Conservation (phyloP, 2,329 filamentous ascomycete species). For the Claviceps sorghi region DNA sequence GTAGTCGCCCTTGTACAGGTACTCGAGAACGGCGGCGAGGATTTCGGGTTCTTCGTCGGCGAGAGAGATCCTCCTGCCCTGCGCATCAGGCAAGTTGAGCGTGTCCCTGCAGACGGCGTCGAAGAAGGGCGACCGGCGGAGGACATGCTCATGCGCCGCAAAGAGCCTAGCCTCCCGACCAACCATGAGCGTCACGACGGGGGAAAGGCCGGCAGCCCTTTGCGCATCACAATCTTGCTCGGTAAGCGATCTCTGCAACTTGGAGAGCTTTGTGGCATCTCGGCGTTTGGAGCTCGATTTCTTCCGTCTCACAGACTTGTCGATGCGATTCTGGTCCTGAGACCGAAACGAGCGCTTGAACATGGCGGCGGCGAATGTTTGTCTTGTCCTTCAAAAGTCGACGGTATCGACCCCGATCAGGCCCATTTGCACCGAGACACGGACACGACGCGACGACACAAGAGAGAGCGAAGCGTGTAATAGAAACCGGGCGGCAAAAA, state of each 20-base stretch:
- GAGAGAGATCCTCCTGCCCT: conserved; percentile 64
- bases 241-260: conserved; percentile 72
- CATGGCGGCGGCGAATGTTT: conserved; percentile 40
- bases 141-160: conserved; percentile 86
- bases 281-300: conserved; percentile 34
- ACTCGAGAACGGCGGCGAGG: conserved; percentile 88
- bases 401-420: conserved; percentile 4
- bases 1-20: conserved; percentile 94
- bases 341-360: conserved; percentile 72
- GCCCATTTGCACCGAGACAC: not conserved
- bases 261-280: conserved; percentile 67
- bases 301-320: conserved; percentile 77
- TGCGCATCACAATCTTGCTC: conserved; percentile 27
- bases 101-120: conserved; percentile 52
- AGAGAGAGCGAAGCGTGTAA: conserved; percentile 37
- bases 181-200: conserved; percentile 77
- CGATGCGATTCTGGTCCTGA: conserved; percentile 58
- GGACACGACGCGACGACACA: conserved; percentile 11
- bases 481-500: too few relatives aligned
- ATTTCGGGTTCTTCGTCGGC: conserved; percentile 73
- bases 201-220: conserved; percentile 31
- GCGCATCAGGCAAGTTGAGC: conserved; percentile 60
- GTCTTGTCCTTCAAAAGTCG: not conserved
- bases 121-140: conserved; percentile 76
- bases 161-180: conserved; percentile 78